A percentile compares a stretch with the other conserved stretches of the same genome.
phyloP scores from a whole-genome alignment of 2,329 filamentous ascomycete species.

The Xylariaceae sp. region DNA sequence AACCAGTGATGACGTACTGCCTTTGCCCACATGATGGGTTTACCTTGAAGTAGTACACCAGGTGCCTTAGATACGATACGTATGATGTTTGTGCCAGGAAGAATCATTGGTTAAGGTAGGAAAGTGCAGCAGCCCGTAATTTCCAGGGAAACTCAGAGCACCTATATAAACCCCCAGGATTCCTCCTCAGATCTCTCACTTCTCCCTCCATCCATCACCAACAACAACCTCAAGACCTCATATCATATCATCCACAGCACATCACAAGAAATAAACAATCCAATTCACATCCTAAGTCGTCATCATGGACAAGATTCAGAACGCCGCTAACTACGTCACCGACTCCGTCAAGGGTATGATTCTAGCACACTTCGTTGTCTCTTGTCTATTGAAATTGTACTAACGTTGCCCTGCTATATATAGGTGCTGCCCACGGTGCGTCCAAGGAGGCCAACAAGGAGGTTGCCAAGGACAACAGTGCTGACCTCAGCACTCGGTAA shows the following conservation, averaged over 20 bases:
- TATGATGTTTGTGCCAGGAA: not conserved
- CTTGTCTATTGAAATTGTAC: not conserved
- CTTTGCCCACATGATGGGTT: slow-evolving; percentile 18
- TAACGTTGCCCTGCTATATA: slow-evolving; percentile 7
- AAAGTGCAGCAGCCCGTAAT: slow-evolving; percentile 1
- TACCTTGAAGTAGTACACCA: not conserved
- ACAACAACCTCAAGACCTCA: slow-evolving; percentile 29
- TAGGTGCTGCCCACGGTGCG: slow-evolving; percentile 50
- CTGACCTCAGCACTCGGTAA: slow-evolving; percentile 56
- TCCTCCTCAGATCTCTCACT: not conserved
- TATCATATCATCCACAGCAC: slow-evolving; percentile 1
- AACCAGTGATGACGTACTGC: slow-evolving; percentile 21
- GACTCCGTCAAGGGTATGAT: slow-evolving; percentile 60
- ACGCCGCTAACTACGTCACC: slow-evolving; percentile 70
- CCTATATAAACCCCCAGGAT: slow-evolving; percentile 18
- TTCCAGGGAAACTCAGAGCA: slow-evolving; percentile 15
- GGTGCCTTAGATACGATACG: slow-evolving; percentile 5
- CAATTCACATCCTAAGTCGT: slow-evolving; percentile 23
- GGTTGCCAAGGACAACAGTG: slow-evolving; percentile 65
- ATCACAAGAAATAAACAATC: slow-evolving; percentile 24
- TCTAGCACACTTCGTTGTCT: not conserved
- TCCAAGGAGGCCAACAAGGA: slow-evolving; percentile 73
- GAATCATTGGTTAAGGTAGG: not conserved
- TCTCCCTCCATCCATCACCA: slow-evolving; percentile 6
- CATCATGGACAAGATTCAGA: slow-evolving; percentile 58